phyloP scores from a whole-genome alignment of 1,284 basidiomycete genomes.

The Cryptococcus wingfieldii region DNA sequence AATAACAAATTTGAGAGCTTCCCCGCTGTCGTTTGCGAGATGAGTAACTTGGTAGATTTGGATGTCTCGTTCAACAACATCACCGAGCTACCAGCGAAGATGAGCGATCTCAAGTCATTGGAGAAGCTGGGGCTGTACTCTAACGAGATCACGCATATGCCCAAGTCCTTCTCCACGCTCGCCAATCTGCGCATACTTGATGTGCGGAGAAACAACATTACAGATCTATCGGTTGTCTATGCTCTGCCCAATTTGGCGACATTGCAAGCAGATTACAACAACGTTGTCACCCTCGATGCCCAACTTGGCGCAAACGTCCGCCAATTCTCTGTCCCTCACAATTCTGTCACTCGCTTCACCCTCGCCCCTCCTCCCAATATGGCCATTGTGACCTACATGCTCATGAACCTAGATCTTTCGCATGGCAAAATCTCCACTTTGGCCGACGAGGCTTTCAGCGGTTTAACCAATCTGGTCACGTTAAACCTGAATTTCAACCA shows the following conservation, averaged over 20 bases:
- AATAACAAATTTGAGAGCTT: constrained; percentile 92
- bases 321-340: constrained; percentile 51
- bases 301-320: constrained; percentile 62
- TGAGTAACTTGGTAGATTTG: constrained; percentile 72
- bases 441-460: constrained; percentile 65
- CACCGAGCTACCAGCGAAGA: constrained; percentile 70
- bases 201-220: constrained; percentile 75
- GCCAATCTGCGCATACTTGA: constrained; percentile 67
- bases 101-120: constrained; percentile 66
- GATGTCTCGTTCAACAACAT: constrained; percentile 96
- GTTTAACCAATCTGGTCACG: constrained; percentile 66
- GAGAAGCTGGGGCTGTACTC: constrained; percentile 80
- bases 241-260: constrained; percentile 65
- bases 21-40: constrained; percentile 70
- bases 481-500: constrained; percentile 82
- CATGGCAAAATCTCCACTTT: constrained; percentile 84
- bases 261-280: constrained; percentile 75
- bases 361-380: constrained; percentile 60
- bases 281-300: constrained; percentile 71
- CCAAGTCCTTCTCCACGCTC: constrained; percentile 63
- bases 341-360: constrained; percentile 64
- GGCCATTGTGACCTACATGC: constrained; percentile 56
- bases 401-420: constrained; percentile 83
- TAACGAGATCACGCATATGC: constrained; percentile 77
- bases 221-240: constrained; percentile 66